Conservation (phyloP, 2,329 filamentous ascomycete genomes). For the Teratosphaeria destructans region DNA sequence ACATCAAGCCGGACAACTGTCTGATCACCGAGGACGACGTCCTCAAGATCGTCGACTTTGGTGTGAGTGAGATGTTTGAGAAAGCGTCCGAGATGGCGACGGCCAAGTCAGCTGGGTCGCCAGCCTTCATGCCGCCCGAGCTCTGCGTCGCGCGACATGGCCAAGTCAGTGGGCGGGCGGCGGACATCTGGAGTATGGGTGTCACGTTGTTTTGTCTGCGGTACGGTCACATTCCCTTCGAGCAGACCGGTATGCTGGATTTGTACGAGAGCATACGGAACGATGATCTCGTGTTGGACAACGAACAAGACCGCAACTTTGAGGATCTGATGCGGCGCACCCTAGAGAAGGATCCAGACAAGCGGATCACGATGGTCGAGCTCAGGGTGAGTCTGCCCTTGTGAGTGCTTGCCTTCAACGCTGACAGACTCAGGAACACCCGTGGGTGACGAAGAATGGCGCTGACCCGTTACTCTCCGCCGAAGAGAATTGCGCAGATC, state of each 20-base stretch:
- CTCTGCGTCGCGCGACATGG: conserved; percentile 79
- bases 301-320: conserved; percentile 57
- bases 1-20: conserved; percentile 97
- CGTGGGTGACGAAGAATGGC: conserved; percentile 81
- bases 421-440: conserved; percentile 55
- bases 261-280: conserved; percentile 80
- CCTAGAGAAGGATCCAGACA: conserved; percentile 74
- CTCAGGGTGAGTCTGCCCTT: conserved; percentile 54
- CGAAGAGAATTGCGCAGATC: conserved; percentile 75
- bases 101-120: conserved; percentile 85
- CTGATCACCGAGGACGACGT: conserved; percentile 81
- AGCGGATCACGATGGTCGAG: conserved; percentile 72
- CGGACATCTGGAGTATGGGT: conserved; percentile 98
- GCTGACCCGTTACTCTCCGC: conserved; percentile 66
- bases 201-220: conserved; percentile 86
- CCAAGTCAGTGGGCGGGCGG: conserved; percentile 76
- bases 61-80: conserved; percentile 98
- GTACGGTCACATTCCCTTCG: conserved; percentile 82
- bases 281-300: conserved; percentile 53
- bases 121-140: conserved; percentile 88
- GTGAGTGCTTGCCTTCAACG: background rate
- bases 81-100: conserved; percentile 81
- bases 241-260: conserved; percentile 66
- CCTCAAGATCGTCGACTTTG: conserved; percentile 96
- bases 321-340: conserved; percentile 62